Conservation (phyloP, 2,329 filamentous ascomycete genomes). For the Neonectria sp. region DNA sequence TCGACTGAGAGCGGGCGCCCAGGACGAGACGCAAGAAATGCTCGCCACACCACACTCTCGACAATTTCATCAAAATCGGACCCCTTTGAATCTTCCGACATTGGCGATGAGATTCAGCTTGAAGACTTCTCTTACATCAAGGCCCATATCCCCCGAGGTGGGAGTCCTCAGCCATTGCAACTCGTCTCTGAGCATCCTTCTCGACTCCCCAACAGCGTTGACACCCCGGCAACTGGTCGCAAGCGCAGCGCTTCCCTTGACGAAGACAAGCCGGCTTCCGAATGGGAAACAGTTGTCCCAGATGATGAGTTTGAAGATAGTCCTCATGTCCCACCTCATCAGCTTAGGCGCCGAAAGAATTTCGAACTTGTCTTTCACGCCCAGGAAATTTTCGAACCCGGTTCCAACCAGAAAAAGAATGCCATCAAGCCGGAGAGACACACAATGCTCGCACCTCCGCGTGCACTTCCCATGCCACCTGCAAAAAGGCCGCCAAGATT, state of each 20-base stretch:
- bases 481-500: conserved; percentile 27
- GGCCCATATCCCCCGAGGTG: conserved; percentile 9
- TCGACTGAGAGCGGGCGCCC: conserved; percentile 4
- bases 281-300: conserved; percentile 50
- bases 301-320: conserved; percentile 43
- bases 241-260: conserved; percentile 20
- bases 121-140: conserved; percentile 34
- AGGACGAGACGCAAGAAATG: conserved; percentile 5
- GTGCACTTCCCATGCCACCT: conserved; percentile 28
- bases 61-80: conserved; percentile 15
- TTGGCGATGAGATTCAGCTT: conserved; percentile 28
- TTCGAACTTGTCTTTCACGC: conserved; percentile 30
- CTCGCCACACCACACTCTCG: not conserved
- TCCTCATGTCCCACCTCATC: conserved; percentile 24
- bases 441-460: conserved; percentile 22
- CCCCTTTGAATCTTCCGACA: conserved; percentile 16
- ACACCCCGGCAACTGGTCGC: not conserved
- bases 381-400: conserved; percentile 22
- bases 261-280: conserved; percentile 44
- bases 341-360: conserved; percentile 34
- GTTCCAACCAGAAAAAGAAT: conserved; percentile 9
- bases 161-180: conserved; percentile 24
- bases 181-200: conserved; percentile 39
- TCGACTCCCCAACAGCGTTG: not conserved
- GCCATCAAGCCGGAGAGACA: conserved; percentile 21